Evolutionary conservation across 2,329 filamentous ascomycete genomes (phyloP).

Genomic region (Corniculantispora saksenae): DNA sequence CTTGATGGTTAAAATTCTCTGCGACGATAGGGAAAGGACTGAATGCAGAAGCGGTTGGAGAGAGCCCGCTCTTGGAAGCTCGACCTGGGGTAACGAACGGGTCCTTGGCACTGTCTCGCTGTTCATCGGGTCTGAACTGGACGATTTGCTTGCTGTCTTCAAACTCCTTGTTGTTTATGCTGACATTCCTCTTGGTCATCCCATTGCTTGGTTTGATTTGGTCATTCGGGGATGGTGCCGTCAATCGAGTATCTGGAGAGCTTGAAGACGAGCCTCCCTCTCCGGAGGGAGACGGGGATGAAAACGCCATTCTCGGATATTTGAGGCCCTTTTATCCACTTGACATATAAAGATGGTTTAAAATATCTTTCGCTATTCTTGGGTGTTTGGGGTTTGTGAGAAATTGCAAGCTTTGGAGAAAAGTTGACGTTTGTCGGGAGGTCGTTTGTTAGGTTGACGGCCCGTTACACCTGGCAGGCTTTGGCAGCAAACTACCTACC

Average conservation of each 20-base stretch:
- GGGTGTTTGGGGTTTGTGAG: not conserved
- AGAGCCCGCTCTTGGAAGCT: conserved; percentile 48
- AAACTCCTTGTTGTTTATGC: not conserved
- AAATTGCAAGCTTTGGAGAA: not conserved
- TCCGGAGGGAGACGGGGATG: conserved; percentile 53
- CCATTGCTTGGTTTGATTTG: not conserved
- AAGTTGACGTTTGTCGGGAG: not conserved
- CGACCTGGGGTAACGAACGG: conserved; percentile 53
- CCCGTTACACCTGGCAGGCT: conserved; percentile 19
- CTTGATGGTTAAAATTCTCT: conserved; percentile 24
- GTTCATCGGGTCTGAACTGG: conserved; percentile 21
- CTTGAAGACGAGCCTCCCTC: conserved; percentile 58
- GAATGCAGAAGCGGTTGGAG: conserved; percentile 64
- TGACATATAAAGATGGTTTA: not conserved
- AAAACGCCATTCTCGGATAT: conserved; percentile 26
- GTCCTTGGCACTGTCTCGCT: conserved; percentile 45
- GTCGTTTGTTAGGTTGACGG: conserved; percentile 18
- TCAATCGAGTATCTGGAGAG: conserved; percentile 65
- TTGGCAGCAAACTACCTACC: conserved; percentile 9
- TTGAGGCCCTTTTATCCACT: not conserved
- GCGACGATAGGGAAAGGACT: conserved; percentile 43
- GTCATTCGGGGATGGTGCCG: conserved; percentile 64
- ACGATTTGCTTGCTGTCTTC: not conserved
- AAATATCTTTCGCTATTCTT: not conserved
- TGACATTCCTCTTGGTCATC: not conserved